Evolutionary conservation across 345 rosid genomes (phyloP), one percentile per base, ranked within the genome.

Genomic region (Salix koriyanagi): DNA sequence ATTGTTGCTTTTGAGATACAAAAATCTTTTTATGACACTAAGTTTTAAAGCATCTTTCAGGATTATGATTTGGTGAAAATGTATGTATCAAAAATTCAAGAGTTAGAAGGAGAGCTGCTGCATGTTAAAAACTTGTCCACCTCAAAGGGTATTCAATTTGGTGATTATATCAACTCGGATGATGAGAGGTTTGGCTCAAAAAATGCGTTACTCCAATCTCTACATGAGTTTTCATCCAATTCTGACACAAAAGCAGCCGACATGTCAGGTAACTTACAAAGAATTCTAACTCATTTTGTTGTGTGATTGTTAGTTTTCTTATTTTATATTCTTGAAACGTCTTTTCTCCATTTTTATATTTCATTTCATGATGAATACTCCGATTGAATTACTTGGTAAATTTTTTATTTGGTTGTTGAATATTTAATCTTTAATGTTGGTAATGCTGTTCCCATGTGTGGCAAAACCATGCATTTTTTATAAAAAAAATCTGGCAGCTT

Each of bases 11-110:
- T 32, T 6, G 69, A 65, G 42, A 28, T 30, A 26, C 12, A 54
- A 13, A 50, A 46, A 58, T 2, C 14, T 9, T 15, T 79, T 52
- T 54, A 52, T 81, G 67, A 77, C 66, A 67, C 48, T 54, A 54
- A 34, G 37, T 65, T 67, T 42, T 58, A 46, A 52, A 75, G 52
- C 69, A 65, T 74, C 37, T 80, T 75, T 73, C 84, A 96, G 99
- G 98, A 87, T 75, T 79, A 68, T 80, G 89, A 88, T 87, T 83
- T 96, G 88, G 60, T 93, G 69, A 93, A 85, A 68, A 85, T 75
- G 74, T 91, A 96, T 74, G 88, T 96, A 54, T 85, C 87, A 56
- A 93, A 89, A 88, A 93, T 93, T 86, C 97, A 96, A 86, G 97
- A 92, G 70, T 84, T 93, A 72, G 99, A 93, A 86, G 92, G 92